Base-by-base conservation (phyloP, 805 yeast species). In the Lipomyces starkeyi region DNA sequence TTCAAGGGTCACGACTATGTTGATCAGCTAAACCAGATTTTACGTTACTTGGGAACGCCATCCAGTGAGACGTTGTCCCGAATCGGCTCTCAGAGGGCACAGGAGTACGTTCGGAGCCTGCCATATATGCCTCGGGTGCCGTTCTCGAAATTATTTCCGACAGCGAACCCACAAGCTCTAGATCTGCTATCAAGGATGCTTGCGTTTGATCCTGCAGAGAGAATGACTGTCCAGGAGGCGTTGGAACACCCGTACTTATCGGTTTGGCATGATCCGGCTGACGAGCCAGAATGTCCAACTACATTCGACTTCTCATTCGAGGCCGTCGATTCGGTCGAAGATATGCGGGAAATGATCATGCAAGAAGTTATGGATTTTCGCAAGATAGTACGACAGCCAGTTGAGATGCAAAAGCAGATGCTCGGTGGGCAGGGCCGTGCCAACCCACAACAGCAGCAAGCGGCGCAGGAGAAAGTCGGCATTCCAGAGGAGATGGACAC, bases 1-100 rank as follows among this genome's bases (percentile, higher is more conserved):
- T 95, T 95, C 81, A 90, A 94, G 73, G 99, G 99, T 3, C 91
- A 90, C 77, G 98, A 95, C 80, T 95, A 94, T 77, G 97, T 94
- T 37, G 97, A 95, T 78, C 99, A 95, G 79, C 83, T 95, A 76
- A 91, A 91, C 76, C 93, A 92, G 80, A 94, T 94, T 62, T 81
- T 95, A 65, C 86, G 89, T 75, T 88, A 91, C 34, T 82, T 95
- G 69, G 99, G 99, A n/a, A 91, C 98, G 1, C 98, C 98, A 13
- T 86, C 88, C 63, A 88, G 87, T 74, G 89, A 86, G 71, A 88
- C 91, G 1, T 76, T 88, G 62, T 83, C 82, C 57, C 83, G 88
- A 74, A 89, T 90, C 63, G 97, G 97, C 34, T 91, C 97, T 1
- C 85, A 88, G 67, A 85, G 97, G 73, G 75, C 98, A 3, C 97